Conservation (phyloP, 305 asterid species). For the Rubia balearica region DNA sequence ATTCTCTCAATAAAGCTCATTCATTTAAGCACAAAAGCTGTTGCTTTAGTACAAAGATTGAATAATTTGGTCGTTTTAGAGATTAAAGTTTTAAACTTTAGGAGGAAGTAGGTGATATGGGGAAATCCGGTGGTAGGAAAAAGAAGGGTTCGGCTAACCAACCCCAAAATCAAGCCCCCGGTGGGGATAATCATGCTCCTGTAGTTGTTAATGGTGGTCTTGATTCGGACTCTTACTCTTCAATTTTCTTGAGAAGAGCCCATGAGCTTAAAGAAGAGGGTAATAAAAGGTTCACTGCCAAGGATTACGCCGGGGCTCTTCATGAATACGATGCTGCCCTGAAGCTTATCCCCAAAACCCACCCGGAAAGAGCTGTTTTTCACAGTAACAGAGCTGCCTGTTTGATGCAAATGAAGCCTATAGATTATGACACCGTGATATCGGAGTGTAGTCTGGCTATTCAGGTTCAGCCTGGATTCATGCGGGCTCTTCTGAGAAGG, state of each 20-base stretch:
- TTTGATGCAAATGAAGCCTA: conserved; percentile 93
- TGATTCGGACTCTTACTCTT: conserved; percentile 43
- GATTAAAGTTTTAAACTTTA: conserved; percentile 26
- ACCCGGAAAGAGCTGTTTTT: conserved; percentile 85
- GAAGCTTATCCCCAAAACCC: conserved; percentile 63
- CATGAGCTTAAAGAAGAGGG: conserved; percentile 96
- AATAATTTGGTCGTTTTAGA: not conserved
- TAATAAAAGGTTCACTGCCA: conserved; percentile 69
- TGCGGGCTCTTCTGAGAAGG: conserved; percentile 70
- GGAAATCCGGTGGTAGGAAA: conserved; percentile 87
- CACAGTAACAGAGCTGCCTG: conserved; percentile 96
- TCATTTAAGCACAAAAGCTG: conserved; percentile 12
- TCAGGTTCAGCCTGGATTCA: conserved; percentile 65
- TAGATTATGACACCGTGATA: conserved; percentile 69
- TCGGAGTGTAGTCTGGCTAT: conserved; percentile 74
- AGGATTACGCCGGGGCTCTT: conserved; percentile 73
- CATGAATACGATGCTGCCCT: conserved; percentile 76
- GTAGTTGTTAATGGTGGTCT: conserved; percentile 54
- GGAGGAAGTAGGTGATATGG: conserved; percentile 41
- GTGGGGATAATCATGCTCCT: conserved; percentile 23
- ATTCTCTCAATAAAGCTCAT: conserved; percentile 10
- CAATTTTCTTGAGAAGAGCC: conserved; percentile 66
- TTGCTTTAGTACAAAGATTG: conserved; percentile 1
- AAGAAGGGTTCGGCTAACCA: conserved; percentile 49
- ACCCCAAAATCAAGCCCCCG: conserved; percentile 29